Conservation (phyloP, 129 eudicot species). For the Pulicaria dysenterica region DNA sequence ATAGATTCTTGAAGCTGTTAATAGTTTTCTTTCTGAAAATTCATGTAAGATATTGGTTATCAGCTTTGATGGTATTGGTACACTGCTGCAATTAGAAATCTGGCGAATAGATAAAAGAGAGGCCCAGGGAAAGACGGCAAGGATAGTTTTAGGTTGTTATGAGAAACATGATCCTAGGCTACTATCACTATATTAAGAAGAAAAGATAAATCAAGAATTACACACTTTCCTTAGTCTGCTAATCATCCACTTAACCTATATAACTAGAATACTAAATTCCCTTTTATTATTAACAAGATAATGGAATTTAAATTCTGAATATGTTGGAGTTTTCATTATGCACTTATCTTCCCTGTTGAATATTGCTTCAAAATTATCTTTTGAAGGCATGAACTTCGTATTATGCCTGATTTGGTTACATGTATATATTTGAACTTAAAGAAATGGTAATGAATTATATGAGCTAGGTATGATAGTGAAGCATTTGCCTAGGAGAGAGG, state of each 20-base stretch:
- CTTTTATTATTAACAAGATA: background rate
- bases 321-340: background rate
- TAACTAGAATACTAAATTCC: background rate
- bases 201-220: background rate
- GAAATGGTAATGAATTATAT: too few relatives aligned
- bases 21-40: slow-evolving; percentile 1
- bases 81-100: slow-evolving; percentile 10
- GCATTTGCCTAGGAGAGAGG: too few relatives aligned
- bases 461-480: too few relatives aligned
- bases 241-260: background rate
- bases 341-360: background rate
- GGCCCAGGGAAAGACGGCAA: slow-evolving; percentile 1
- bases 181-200: background rate
- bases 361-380: background rate
- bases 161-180: background rate
- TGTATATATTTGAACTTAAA: too few relatives aligned
- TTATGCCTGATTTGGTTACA: too few relatives aligned
- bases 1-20: slow-evolving; percentile 7
- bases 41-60: background rate
- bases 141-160: background rate
- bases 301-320: background rate
- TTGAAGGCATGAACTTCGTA: too few relatives aligned
- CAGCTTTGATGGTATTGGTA: slow-evolving; percentile 18
- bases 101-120: background rate
- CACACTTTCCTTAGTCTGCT: background rate